Percentiles rank a stretch among this genome's conserved stretches.
Evolutionary conservation across 805 yeast genomes (phyloP).

Genomic region (Candida ascalaphidarum): DNA sequence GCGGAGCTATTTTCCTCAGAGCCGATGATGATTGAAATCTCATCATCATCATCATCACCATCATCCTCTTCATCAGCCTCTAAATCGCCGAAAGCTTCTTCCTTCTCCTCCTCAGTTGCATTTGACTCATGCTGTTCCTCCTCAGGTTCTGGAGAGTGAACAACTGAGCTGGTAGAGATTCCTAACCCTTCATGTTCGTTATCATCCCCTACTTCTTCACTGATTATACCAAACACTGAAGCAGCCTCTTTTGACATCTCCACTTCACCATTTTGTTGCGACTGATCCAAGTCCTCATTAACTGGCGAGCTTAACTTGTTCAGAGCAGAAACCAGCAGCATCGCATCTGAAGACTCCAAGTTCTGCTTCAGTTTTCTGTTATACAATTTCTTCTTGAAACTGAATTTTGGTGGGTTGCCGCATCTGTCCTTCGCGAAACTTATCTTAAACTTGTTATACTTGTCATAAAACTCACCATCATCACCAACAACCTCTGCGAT

Average conservation of each 20-base stretch:
- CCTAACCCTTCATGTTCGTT: not conserved
- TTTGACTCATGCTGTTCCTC: constrained; percentile 1
- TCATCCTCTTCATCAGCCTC: constrained; percentile 18
- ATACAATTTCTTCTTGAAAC: constrained; percentile 27
- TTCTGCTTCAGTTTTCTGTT: too few relatives aligned
- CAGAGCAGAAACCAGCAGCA: too few relatives aligned
- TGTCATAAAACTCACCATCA: constrained; percentile 24
- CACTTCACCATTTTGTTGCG: too few relatives aligned
- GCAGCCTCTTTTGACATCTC: constrained; percentile 40
- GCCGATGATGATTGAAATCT: constrained; percentile 29
- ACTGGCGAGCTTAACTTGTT: too few relatives aligned
- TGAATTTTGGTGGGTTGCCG: constrained; percentile 60
- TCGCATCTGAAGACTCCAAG: too few relatives aligned
- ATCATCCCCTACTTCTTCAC: constrained; percentile 3
- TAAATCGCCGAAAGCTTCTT: constrained; percentile 6
- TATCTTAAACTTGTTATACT: constrained; percentile 48
- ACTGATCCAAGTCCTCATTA: too few relatives aligned
- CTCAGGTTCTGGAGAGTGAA: not conserved
- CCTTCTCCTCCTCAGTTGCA: constrained; percentile 1
- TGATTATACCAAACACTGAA: constrained; percentile 34
- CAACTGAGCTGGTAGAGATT: not conserved
- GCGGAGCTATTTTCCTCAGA: too few relatives aligned
- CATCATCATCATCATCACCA: constrained; percentile 28
- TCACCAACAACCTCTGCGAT: constrained; percentile 31
- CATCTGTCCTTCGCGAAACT: constrained; percentile 76